These are phyloP conservation scores for Oxyria digyna DNA, from an alignment of 148 eudicot species.

Conservation along the genomic window DNA sequence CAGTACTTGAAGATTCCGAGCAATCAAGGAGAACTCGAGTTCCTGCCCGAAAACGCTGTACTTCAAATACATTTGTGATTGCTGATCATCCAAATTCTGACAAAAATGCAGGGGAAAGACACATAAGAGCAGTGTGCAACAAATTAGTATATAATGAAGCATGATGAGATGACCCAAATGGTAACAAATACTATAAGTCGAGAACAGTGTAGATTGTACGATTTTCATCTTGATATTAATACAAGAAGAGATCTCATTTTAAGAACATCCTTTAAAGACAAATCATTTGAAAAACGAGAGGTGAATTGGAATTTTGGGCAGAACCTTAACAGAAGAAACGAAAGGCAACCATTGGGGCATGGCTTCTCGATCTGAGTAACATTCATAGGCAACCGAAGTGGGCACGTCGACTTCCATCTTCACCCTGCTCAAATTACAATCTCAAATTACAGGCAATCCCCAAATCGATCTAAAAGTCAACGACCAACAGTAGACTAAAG, in stretches of 20 bases:
- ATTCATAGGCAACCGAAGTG: conserved; percentile 64
- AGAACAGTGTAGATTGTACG: no score
- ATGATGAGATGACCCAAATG: no score
- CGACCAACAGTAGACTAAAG: background rate
- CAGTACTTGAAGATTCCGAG: conserved; percentile 87
- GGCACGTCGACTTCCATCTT: conserved; percentile 76
- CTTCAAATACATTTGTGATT: conserved; percentile 72
- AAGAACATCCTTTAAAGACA: no score
- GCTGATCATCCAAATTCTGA: conserved; percentile 65
- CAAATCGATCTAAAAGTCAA: no score
- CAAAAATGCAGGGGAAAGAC: background rate
- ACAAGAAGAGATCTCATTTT: no score
- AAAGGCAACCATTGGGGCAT: conserved; percentile 90
- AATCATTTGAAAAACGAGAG: background rate
- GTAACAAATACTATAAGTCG: no score
- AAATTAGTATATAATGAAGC: no score
- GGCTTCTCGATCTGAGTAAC: conserved; percentile 81
- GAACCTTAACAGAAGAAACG: conserved; percentile 73
- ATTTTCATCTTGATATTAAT: no score
- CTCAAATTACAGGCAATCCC: background rate
- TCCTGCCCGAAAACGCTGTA: conserved; percentile 79
- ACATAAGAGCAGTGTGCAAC: no score
- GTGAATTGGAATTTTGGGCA: background rate
- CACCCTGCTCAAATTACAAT: conserved; percentile 25
- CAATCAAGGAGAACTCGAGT: conserved; percentile 88